A percentile compares a stretch with the other conserved stretches of the same genome.
phyloP scores from a whole-genome alignment of 2,329 filamentous ascomycete genomes.

The Fusarium pseudocircinatum region DNA sequence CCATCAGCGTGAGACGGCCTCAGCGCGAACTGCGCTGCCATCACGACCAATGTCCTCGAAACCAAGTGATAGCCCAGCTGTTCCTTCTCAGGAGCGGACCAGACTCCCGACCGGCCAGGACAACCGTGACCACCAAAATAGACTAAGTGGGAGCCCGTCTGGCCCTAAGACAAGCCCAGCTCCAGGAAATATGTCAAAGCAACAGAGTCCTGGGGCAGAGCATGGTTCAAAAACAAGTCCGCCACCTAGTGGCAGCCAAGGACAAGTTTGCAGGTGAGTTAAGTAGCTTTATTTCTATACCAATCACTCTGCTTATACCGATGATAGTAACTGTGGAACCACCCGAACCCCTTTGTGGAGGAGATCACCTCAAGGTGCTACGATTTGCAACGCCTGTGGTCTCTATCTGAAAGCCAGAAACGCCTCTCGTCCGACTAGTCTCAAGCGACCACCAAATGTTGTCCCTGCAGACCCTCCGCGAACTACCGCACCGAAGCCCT shows the following conservation, averaged over 20 bases:
- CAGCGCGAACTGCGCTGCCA: slow-evolving; percentile 51
- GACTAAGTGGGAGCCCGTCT: slow-evolving; percentile 42
- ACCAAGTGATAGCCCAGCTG: slow-evolving; percentile 36
- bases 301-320: neutral
- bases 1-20: slow-evolving; percentile 45
- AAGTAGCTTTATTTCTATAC: neutral
- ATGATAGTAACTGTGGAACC: slow-evolving; percentile 86
- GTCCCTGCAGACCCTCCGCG: slow-evolving; percentile 55
- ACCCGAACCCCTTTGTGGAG: slow-evolving; percentile 95
- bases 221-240: slow-evolving; percentile 35
- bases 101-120: slow-evolving; percentile 40
- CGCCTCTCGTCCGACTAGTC: slow-evolving; percentile 85
- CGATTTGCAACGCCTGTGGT: slow-evolving; percentile 97
- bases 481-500: slow-evolving; percentile 52
- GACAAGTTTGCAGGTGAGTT: slow-evolving; percentile 74
- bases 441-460: slow-evolving; percentile 77
- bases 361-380: slow-evolving; percentile 89
- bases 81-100: slow-evolving; percentile 32
- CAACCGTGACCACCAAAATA: slow-evolving; percentile 25
- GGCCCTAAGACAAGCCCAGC: slow-evolving; percentile 40
- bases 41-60: slow-evolving; percentile 51
- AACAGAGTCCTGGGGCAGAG: slow-evolving; percentile 45
- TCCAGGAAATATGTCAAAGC: slow-evolving; percentile 40
- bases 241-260: slow-evolving; percentile 48
- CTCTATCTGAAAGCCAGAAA: slow-evolving; percentile 95